Evolutionary conservation across 2,329 filamentous ascomycete genomes (phyloP), one percentile per base, ranked within the genome.

Genomic region (Botrytis fragariae): DNA sequence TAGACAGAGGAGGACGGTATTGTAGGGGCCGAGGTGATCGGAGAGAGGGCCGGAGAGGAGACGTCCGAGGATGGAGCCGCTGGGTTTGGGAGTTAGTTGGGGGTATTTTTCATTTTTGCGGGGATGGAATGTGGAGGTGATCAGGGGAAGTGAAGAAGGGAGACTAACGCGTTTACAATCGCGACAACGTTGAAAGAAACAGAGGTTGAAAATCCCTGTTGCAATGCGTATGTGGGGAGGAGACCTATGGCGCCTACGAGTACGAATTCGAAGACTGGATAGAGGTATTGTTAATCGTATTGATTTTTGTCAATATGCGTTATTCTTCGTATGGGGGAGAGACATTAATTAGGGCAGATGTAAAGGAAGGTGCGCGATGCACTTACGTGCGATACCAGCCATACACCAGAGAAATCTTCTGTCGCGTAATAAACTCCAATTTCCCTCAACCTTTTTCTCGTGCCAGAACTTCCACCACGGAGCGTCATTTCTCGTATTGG

Each of bases 211-310:
- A 97, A 90, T 29, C 92, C 92, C 74, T 90, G 86, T 63, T 84
- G 82, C 12, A 94, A 83, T 2, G 92, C 90, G 80, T 94, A 98
- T 1, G 90, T 92, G 10, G 92, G 92, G 62, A 97, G 89, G 80
- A 95, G 97, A 6, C 91, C 91, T 73, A 97, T 86, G 0, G 94
- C 94, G 37, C 97, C 88, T 80, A 94, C 94, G n/a, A 94, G 86
- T 0, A 90, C 91, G 82, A 92, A 92, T 82, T 94, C 92, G 74
- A 93, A 80, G 37, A 77, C 79, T 80, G 35, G 39, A 42, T 54
- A 7, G 12, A 14, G 39, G 51, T 18, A 18, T 20, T 42, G 32
- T 73, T 63, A 74, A n/a, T 22, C 65, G 10, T 61, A 9, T 45
- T n/a, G 35, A 42, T 20, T 63, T 45, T 71, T 25, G 12, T 18